These are phyloP conservation scores for Bidens hawaiensis DNA, from an alignment of 140 eudicot species.

Conservation along the genomic window DNA sequence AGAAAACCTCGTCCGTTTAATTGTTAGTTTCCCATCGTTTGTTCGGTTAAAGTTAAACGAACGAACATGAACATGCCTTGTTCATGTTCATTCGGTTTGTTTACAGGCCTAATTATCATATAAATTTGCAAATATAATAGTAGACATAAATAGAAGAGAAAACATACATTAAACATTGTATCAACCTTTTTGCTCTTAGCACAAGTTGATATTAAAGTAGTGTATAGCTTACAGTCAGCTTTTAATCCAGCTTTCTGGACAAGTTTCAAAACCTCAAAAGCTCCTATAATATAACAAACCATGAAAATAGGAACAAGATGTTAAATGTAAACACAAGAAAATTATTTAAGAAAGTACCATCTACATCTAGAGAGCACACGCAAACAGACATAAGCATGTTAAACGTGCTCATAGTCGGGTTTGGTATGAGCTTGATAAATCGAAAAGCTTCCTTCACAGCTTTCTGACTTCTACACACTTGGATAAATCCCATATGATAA, in stretches of 20 bases:
- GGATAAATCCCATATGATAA: conserved; percentile 72
- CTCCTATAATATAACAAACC: conserved; percentile 52
- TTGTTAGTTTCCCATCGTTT: too few relatives aligned
- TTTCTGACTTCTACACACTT: conserved; percentile 67
- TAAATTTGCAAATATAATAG: conserved; percentile 7
- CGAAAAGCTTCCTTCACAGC: conserved; percentile 90
- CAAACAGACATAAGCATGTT: conserved; percentile 95
- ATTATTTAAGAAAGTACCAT: conserved; percentile 38
- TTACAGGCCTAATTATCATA: too few relatives aligned
- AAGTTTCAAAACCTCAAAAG: conserved; percentile 63
- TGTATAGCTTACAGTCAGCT: conserved; percentile 94
- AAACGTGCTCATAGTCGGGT: conserved; percentile 89
- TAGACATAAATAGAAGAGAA: background rate
- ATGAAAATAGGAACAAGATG: conserved; percentile 6
- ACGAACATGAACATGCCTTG: too few relatives aligned
- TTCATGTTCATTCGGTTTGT: too few relatives aligned
- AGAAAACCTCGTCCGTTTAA: too few relatives aligned
- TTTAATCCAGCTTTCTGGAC: conserved; percentile 73
- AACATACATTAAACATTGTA: conserved; percentile 81
- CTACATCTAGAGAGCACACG: conserved; percentile 67
- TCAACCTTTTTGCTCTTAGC: conserved; percentile 94
- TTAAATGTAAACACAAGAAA: background rate
- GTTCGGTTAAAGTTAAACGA: too few relatives aligned
- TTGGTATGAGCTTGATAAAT: conserved; percentile 68
- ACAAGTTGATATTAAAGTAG: conserved; percentile 90